Conservation (phyloP, 805 yeast species). For the Ogataea philodendri region DNA sequence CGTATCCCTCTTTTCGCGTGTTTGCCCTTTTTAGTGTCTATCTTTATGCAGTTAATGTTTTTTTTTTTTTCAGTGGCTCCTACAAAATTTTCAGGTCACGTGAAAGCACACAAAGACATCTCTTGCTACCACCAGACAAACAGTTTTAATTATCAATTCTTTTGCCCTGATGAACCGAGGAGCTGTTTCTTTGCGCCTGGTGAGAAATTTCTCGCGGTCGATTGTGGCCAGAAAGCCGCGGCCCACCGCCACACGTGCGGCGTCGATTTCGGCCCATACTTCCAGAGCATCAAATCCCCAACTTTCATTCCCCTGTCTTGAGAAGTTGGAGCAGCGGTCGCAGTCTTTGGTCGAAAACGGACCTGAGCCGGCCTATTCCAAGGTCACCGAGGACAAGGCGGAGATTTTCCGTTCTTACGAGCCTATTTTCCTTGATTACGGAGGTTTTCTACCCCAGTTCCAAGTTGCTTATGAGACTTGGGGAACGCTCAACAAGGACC, state of each 20-base stretch:
- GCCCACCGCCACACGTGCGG: slow-evolving; percentile 16
- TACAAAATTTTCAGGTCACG: slow-evolving; percentile 14
- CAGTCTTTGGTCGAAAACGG: slow-evolving; percentile 54
- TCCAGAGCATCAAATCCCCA: slow-evolving; percentile 54
- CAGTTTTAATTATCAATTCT: background rate
- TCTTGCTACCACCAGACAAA: slow-evolving; percentile 10
- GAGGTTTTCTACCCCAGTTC: slow-evolving; percentile 70
- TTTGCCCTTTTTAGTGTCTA: no score
- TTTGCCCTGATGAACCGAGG: slow-evolving; percentile 1
- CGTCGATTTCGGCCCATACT: slow-evolving; percentile 11
- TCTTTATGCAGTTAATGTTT: background rate
- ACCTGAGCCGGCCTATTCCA: slow-evolving; percentile 83
- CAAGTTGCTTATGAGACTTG: slow-evolving; percentile 92
- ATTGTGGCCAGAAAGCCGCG: slow-evolving; percentile 14
- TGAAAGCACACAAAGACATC: slow-evolving; percentile 14
- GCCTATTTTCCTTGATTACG: slow-evolving; percentile 76
- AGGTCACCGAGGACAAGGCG: slow-evolving; percentile 64
- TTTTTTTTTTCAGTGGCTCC: slow-evolving; percentile 1
- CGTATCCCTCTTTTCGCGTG: no score
- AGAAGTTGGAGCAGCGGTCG: slow-evolving; percentile 60
- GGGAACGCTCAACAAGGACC: slow-evolving; percentile 67
- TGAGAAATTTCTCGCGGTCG: slow-evolving; percentile 10
- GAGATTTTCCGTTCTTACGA: slow-evolving; percentile 50
- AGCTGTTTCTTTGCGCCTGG: slow-evolving; percentile 1
- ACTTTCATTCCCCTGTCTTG: slow-evolving; percentile 81